A percentile compares a stretch with the other conserved stretches of the same genome.
These are phyloP conservation scores for Moniliophthora roreri DNA, from an alignment of 1,284 basidiomycete species.

Conservation along the genomic window DNA sequence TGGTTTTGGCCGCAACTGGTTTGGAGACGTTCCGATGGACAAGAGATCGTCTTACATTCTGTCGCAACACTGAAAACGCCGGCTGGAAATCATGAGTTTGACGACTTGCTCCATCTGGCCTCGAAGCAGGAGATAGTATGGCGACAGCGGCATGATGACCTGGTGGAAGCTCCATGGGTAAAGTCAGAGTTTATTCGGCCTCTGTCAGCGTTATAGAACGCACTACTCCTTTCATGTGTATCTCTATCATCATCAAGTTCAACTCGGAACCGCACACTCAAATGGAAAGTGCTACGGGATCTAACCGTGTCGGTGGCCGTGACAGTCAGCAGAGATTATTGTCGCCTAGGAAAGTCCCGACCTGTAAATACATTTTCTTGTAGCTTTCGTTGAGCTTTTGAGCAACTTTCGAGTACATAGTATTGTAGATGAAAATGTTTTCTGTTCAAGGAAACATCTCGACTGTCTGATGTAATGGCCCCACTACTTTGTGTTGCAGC, in stretches of 20 bases:
- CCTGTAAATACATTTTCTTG: no score
- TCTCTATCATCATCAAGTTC: background rate
- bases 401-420: no score
- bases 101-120: background rate
- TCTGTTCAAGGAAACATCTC: no score
- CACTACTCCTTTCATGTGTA: background rate
- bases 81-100: background rate
- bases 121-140: constrained; percentile 3
- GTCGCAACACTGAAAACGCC: background rate
- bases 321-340: no score
- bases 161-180: constrained; percentile 42
- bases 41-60: constrained; percentile 7
- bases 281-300: no score
- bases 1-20: constrained; percentile 53
- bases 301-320: no score
- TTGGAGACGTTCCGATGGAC: constrained; percentile 8
- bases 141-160: constrained; percentile 15
- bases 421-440: no score
- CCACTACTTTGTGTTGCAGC: no score
- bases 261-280: background rate
- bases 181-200: constrained; percentile 45
- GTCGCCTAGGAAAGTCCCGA: no score
- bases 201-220: constrained; percentile 37
- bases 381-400: no score
- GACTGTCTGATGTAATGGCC: no score